Conservation (phyloP, 345 rosid species). For the Acer yangbiense region DNA sequence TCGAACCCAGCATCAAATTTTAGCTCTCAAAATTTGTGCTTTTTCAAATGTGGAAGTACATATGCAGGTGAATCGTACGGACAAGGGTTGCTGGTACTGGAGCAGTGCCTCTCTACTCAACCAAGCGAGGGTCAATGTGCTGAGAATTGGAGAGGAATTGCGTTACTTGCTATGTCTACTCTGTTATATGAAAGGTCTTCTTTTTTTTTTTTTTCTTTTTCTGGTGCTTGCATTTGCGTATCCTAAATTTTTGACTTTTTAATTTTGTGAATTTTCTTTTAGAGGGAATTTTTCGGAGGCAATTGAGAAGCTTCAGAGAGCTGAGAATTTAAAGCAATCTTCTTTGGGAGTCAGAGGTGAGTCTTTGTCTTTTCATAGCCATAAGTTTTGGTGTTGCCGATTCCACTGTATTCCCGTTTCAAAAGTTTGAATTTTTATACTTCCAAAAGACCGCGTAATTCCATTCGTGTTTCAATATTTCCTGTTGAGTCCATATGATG, state of each 20-base stretch:
- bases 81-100: conserved; percentile 80
- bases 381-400: too few species aligned
- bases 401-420: not conserved
- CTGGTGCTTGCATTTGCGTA: not conserved
- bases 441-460: not conserved
- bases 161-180: conserved; percentile 83
- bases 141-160: conserved; percentile 62
- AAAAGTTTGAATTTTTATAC: not conserved
- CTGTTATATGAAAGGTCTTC: conserved; percentile 64
- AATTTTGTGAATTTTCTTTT: conserved; percentile 7
- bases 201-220: conserved; percentile 1
- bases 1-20: not conserved
- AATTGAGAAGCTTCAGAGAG: conserved; percentile 55
- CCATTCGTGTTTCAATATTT: not conserved
- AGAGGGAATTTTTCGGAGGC: conserved; percentile 69
- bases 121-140: conserved; percentile 44
- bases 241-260: not conserved
- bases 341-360: conserved; percentile 58
- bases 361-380: not conserved
- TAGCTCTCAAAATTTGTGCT: not conserved
- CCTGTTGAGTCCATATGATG: not conserved
- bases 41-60: not conserved
- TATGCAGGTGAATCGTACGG: conserved; percentile 66
- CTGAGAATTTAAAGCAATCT: conserved; percentile 38
- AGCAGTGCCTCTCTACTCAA: conserved; percentile 76